phyloP scores from a whole-genome alignment of 495 filamentous ascomycete genomes.

The Lentithecium fluviatile region DNA sequence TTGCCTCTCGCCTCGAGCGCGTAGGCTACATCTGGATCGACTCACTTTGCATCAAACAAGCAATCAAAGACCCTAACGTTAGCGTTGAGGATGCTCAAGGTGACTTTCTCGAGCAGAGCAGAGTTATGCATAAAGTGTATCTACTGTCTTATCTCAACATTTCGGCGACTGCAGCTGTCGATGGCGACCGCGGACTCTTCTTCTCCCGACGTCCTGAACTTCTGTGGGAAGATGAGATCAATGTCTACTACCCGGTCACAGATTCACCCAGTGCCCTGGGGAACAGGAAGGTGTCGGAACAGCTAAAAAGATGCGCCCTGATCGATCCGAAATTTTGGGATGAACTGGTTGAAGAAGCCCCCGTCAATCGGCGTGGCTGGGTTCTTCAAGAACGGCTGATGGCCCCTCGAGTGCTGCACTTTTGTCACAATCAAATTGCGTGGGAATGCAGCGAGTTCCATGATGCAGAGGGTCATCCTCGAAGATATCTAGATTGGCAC shows the following conservation, averaged over 20 bases:
- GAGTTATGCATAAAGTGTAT: not conserved
- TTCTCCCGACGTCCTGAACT: not conserved
- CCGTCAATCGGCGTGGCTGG: not conserved
- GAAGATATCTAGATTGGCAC: not conserved
- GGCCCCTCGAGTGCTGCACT: not conserved
- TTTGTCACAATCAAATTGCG: not conserved
- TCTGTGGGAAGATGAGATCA: slow-evolving; percentile 1
- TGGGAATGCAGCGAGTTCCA: not conserved
- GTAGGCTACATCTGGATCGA: not conserved
- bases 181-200: not conserved
- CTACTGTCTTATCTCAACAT: not conserved
- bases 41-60: not conserved
- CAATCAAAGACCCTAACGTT: too few species aligned
- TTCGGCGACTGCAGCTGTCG: not conserved
- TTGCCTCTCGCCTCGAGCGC: not conserved
- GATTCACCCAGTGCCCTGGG: too few species aligned
- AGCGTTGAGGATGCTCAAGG: not conserved
- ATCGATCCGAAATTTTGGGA: not conserved
- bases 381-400: not conserved
- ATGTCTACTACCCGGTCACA: not conserved
- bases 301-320: not conserved
- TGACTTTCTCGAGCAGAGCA: not conserved
- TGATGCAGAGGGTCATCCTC: not conserved
- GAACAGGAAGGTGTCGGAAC: not conserved
- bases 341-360: not conserved